These are phyloP conservation scores for Septoria linicola DNA, from an alignment of 2,329 filamentous ascomycete species.

Conservation along the genomic window DNA sequence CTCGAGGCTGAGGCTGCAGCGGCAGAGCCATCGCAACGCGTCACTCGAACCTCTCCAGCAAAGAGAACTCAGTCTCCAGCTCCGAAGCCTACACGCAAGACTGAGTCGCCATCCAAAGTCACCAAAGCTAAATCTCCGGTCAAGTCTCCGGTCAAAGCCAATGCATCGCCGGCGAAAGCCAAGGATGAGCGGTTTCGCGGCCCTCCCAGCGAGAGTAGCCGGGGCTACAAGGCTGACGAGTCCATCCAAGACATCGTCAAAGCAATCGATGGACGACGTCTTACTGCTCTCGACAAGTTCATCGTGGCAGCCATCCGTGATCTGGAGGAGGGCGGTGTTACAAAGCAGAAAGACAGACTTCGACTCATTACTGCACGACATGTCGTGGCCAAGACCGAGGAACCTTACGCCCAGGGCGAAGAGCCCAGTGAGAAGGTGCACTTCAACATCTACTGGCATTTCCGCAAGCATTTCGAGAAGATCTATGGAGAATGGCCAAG, in stretches of 20 bases:
- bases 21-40: neutral
- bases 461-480: slow-evolving; percentile 7
- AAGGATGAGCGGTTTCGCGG: slow-evolving; percentile 13
- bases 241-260: slow-evolving; percentile 16
- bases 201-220: slow-evolving; percentile 8
- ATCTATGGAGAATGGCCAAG: neutral
- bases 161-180: neutral
- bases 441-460: slow-evolving; percentile 22
- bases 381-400: neutral
- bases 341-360: neutral
- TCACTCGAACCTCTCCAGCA: slow-evolving; percentile 6
- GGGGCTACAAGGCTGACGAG: slow-evolving; percentile 12
- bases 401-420: neutral
- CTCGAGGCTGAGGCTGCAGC: neutral
- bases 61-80: neutral
- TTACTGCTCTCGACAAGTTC: slow-evolving; percentile 10
- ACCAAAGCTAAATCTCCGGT: slow-evolving; percentile 6
- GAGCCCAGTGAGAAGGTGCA: slow-evolving; percentile 8
- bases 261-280: slow-evolving; percentile 11
- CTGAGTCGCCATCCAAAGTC: slow-evolving; percentile 9
- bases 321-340: neutral
- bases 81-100: slow-evolving; percentile 2
- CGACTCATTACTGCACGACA: neutral
- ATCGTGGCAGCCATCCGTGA: slow-evolving; percentile 7
- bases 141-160: slow-evolving; percentile 15